Conservation (phyloP, 768 basidiomycete genomes). For the Aureoboletus auriporus region DNA sequence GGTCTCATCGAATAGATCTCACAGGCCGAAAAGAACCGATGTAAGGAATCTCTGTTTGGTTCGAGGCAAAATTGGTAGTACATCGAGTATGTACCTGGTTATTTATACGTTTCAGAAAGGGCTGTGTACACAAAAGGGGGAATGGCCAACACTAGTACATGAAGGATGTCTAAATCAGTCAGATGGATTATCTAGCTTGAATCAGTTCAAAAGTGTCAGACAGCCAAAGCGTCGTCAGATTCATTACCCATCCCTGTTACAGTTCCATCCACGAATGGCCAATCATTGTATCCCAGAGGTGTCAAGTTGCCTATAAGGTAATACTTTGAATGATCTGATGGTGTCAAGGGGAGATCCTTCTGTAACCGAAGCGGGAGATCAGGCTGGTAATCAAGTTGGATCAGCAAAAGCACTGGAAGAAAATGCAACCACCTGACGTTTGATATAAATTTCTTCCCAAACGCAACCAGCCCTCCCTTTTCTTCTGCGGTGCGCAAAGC, state of each 20-base stretch:
- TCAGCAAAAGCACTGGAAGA: neutral
- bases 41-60: too few species aligned
- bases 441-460: conserved; percentile 15
- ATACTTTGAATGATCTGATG: conserved; percentile 19
- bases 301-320: conserved; percentile 22
- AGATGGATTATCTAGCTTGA: too few species aligned
- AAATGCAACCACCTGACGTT: neutral
- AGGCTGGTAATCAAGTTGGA: conserved; percentile 9
- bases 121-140: too few species aligned
- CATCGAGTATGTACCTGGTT: too few species aligned
- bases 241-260: neutral
- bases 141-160: too few species aligned
- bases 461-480: conserved; percentile 16
- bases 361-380: conserved; percentile 24
- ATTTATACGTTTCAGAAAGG: too few species aligned
- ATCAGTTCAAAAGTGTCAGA: too few species aligned
- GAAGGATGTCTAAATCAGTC: too few species aligned
- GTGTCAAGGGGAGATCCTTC: conserved; percentile 14
- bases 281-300: conserved; percentile 28
- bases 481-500: conserved; percentile 36
- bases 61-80: too few species aligned
- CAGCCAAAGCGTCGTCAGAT: too few species aligned
- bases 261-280: conserved; percentile 17
- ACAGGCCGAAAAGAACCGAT: too few species aligned
- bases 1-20: too few species aligned